Evolutionary conservation across 179 eudicot species (phyloP).

Genomic region (Monotropa hypopitys): DNA sequence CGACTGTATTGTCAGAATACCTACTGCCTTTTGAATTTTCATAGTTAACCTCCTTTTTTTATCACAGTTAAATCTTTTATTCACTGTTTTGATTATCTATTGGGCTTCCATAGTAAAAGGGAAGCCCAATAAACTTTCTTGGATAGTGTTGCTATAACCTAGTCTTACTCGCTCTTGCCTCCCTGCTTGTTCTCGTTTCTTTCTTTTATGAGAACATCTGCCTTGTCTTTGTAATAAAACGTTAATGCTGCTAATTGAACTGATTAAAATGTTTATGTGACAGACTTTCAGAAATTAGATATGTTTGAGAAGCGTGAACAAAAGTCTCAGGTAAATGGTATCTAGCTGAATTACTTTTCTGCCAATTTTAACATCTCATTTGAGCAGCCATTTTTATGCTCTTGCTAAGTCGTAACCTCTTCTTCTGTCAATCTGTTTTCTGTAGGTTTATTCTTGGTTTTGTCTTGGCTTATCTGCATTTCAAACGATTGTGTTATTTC

Average conservation of each 20-base stretch:
- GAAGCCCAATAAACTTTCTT: too few relatives aligned
- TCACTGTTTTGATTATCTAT: too few relatives aligned
- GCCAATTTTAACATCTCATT: not conserved
- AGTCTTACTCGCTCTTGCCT: too few relatives aligned
- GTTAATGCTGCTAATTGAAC: conserved; percentile 2
- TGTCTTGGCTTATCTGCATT: not conserved
- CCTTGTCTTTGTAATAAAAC: not conserved
- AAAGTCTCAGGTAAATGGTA: conserved; percentile 19
- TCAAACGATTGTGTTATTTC: not conserved
- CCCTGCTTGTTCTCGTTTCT: too few relatives aligned
- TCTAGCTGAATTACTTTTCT: not conserved
- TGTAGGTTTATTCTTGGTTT: not conserved
- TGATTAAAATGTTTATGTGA: conserved; percentile 8
- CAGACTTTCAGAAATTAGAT: conserved; percentile 24
- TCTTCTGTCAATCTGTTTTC: not conserved
- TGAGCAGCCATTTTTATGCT: not conserved
- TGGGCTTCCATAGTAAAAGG: too few relatives aligned
- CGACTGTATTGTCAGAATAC: too few relatives aligned
- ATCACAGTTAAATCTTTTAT: too few relatives aligned
- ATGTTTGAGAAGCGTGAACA: conserved; percentile 31
- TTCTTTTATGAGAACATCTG: too few relatives aligned
- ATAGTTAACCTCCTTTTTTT: too few relatives aligned
- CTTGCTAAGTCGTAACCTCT: not conserved
- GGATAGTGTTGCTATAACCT: too few relatives aligned
- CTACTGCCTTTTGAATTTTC: too few relatives aligned